These are phyloP conservation scores for Magnusiomyces starmeri DNA, from an alignment of 1,139 yeast species.

Conservation along the genomic window DNA sequence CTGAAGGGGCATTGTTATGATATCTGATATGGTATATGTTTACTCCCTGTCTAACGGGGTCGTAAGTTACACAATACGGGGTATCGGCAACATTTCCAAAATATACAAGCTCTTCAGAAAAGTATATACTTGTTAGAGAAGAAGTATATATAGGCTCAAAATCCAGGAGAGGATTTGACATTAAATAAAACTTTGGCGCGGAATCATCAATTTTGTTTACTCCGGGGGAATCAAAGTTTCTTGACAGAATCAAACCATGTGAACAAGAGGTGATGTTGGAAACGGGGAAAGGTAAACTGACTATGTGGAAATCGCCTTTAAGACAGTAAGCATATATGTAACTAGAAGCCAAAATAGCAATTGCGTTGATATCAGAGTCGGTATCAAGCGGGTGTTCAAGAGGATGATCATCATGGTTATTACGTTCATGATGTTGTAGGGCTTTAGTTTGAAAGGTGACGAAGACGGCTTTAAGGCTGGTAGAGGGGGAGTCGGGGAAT, in stretches of 20 bases:
- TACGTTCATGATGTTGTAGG: neutral
- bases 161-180: slow-evolving; percentile 65
- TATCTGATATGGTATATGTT: slow-evolving; percentile 26
- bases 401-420: slow-evolving; percentile 5
- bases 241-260: slow-evolving; percentile 57
- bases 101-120: slow-evolving; percentile 45
- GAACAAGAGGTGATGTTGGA: slow-evolving; percentile 52
- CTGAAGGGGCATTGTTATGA: slow-evolving; percentile 8
- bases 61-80: slow-evolving; percentile 27
- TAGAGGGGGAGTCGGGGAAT: slow-evolving; percentile 38
- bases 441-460: slow-evolving; percentile 41
- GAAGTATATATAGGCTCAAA: slow-evolving; percentile 62
- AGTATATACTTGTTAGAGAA: slow-evolving; percentile 57
- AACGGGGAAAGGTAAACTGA: slow-evolving; percentile 58
- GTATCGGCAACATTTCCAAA: slow-evolving; percentile 20
- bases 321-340: slow-evolving; percentile 43
- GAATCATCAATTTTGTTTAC: slow-evolving; percentile 9
- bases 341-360: slow-evolving; percentile 21
- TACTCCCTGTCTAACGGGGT: slow-evolving; percentile 18
- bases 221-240: slow-evolving; percentile 30
- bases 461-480: slow-evolving; percentile 42
- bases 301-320: slow-evolving; percentile 50
- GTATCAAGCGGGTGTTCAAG: slow-evolving; percentile 17
- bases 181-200: slow-evolving; percentile 46
- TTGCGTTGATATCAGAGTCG: slow-evolving; percentile 26